Conservation (phyloP, 2,329 filamentous ascomycete species). For the Alternaria postmessia region DNA sequence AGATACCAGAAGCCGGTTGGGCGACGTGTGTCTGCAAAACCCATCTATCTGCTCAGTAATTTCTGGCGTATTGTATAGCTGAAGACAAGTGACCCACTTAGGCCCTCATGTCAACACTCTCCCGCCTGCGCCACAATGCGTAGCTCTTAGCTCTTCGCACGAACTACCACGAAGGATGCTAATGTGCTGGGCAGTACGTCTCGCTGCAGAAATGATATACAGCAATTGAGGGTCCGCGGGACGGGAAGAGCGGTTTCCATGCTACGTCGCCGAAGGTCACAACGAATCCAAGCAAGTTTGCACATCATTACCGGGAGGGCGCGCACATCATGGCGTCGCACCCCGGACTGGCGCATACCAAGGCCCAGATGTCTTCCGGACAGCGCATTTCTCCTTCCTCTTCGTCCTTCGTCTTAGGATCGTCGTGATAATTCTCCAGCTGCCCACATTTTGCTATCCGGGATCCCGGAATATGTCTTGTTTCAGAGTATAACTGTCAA, state of each 20-base stretch:
- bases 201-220: slow-evolving; percentile 18
- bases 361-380: slow-evolving; percentile 4
- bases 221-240: slow-evolving; percentile 11
- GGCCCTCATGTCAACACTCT: not conserved
- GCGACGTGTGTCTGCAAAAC: not conserved
- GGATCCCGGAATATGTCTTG: slow-evolving; percentile 1
- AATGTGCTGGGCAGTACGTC: slow-evolving; percentile 5
- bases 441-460: not conserved
- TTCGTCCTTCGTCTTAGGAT: not conserved
- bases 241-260: slow-evolving; percentile 13
- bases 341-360: slow-evolving; percentile 16
- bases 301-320: slow-evolving; percentile 25
- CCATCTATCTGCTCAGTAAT: not conserved
- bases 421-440: not conserved
- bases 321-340: slow-evolving; percentile 21
- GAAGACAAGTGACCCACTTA: not conserved
- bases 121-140: slow-evolving; percentile 5
- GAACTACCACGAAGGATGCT: slow-evolving; percentile 3
- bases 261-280: slow-evolving; percentile 25
- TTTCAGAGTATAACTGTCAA: slow-evolving; percentile 11
- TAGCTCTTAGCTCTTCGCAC: slow-evolving; percentile 3
- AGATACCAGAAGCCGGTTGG: not conserved
- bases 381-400: not conserved
- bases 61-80: not conserved
- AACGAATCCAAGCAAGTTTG: slow-evolving; percentile 20